Evolutionary conservation across 1,139 yeast genomes (phyloP).

Genomic region (Blastobotrys arbuscula): DNA sequence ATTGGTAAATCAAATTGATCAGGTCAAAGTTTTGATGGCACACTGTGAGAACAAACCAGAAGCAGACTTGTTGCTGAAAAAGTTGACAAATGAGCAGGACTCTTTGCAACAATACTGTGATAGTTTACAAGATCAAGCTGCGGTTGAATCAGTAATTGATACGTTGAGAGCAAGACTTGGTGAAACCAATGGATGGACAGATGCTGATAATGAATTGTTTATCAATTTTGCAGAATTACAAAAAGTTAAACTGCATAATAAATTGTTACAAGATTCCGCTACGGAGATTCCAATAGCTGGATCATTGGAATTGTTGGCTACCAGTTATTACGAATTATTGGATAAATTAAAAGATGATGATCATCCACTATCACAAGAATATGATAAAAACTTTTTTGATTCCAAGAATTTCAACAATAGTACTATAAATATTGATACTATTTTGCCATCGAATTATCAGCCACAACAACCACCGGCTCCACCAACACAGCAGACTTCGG

Average conservation of each 20-base stretch:
- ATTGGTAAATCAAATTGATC: slow-evolving; percentile 21
- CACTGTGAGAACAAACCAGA: slow-evolving; percentile 5
- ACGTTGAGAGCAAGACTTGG: slow-evolving; percentile 20
- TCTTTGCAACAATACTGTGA: slow-evolving; percentile 14
- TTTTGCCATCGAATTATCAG: neutral
- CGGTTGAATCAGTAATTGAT: slow-evolving; percentile 18
- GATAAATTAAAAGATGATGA: slow-evolving; percentile 2
- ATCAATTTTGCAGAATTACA: slow-evolving; percentile 20
- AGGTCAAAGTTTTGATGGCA: slow-evolving; percentile 17
- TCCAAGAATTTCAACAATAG: neutral
- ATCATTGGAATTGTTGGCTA: slow-evolving; percentile 14
- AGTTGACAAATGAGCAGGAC: slow-evolving; percentile 17
- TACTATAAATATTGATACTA: neutral
- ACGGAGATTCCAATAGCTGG: slow-evolving; percentile 13
- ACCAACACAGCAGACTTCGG: neutral
- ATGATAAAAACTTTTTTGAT: neutral
- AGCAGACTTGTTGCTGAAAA: slow-evolving; percentile 6
- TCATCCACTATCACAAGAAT: neutral
- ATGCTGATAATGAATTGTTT: slow-evolving; percentile 19
- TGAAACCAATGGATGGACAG: slow-evolving; percentile 26
- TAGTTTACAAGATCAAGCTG: slow-evolving; percentile 14
- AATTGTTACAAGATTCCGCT: slow-evolving; percentile 13
- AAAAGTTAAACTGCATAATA: slow-evolving; percentile 15
- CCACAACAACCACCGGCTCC: slow-evolving; percentile 7
- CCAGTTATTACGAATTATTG: slow-evolving; percentile 6